Evolutionary conservation across 2,329 filamentous ascomycete genomes (phyloP).

Genomic region (Fusarium multiceps): DNA sequence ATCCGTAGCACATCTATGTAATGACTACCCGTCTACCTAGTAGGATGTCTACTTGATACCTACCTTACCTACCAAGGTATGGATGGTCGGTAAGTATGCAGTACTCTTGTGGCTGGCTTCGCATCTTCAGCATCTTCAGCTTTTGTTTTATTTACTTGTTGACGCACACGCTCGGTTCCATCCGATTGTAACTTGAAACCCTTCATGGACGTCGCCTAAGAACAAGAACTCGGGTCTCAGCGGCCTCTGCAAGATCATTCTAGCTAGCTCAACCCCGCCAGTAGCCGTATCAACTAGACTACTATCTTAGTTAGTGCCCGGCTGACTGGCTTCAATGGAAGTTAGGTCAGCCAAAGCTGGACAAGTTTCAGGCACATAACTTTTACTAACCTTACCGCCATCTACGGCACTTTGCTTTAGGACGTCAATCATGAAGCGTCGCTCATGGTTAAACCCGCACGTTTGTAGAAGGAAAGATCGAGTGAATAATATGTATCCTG

Average conservation of each 20-base stretch:
- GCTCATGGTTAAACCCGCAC: neutral
- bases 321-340: neutral
- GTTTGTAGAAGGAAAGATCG: neutral
- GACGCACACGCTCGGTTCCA: neutral
- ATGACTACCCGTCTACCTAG: too few relatives aligned
- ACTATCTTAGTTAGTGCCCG: neutral
- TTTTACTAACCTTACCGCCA: neutral
- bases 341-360: neutral
- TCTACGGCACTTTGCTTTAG: neutral
- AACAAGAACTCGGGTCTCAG: neutral
- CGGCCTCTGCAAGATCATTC: neutral
- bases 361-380: neutral
- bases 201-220: neutral
- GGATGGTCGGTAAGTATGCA: neutral
- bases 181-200: neutral
- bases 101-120: neutral
- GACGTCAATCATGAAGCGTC: slow-evolving; percentile 1
- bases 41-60: too few relatives aligned
- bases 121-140: neutral
- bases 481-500: neutral
- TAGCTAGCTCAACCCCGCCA: neutral
- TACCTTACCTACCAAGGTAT: neutral
- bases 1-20: neutral
- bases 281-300: neutral
- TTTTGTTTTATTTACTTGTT: neutral